Base-by-base conservation (phyloP, 2,329 filamentous ascomycete species). In the Chalaropsis thielavioides region DNA sequence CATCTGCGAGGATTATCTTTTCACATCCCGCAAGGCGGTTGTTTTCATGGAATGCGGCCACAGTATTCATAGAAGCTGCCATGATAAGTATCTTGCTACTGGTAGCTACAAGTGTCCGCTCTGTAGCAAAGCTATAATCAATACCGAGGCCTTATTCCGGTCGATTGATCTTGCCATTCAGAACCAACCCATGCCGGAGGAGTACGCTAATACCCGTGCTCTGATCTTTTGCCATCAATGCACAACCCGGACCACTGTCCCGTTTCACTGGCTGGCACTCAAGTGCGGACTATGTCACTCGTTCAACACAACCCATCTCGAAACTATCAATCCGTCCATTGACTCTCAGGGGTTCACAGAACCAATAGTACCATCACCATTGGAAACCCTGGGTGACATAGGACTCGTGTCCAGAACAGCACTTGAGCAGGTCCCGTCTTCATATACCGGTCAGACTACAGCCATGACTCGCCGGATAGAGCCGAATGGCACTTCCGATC, bases 11-110 rank as follows among this genome's bases (percentile, higher is more conserved):
- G 92, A 96, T 67, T 96, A 96, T 73, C 89, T 99, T 79, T 97
- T 97, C 74, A 95, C 89, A 1, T 96, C 92, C 8, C 88, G 89
- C 2, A 85, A 86, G 64, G 86, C 89, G 0, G 91, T 97, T 7
- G 90, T 96, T 24, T 95, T 95, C 72, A 94, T 99, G 88, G 83
- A 85, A 46, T 99, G 94, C 73, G 94, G 94, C 1, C 94, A 99
- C 73, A 95, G 92, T 72, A 95, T 99, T 72, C 94, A 99, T 75
- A 86, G 88, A 71, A 84, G 83, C 66, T 99, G 94, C 75, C 94
- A 95, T 72, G 84, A 89, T 58, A 84, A 94, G 70, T 89, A 96
- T 73, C 59, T 67, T 43, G 92, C 95, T 79, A 86, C 87, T 70
- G 86, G 85, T 2, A 95, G 92, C 5, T 99, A 97, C 77, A 95